phyloP scores from a whole-genome alignment of 176 grass and related monocot genomes.

The bread wheat (Triticum aestivum) region DNA sequence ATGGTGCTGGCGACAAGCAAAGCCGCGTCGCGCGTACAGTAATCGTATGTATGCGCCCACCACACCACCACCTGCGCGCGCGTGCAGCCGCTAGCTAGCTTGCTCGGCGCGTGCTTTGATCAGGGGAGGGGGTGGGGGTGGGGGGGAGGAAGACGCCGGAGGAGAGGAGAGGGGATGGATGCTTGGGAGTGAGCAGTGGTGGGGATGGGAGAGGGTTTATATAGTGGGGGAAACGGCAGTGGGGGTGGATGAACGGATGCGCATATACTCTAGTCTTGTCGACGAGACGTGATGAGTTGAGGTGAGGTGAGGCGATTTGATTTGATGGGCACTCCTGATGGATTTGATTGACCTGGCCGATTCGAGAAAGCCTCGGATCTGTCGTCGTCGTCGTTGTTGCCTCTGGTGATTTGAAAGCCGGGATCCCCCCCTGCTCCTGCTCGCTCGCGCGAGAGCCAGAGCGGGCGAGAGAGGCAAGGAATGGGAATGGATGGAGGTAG shows the following conservation, averaged over 20 bases:
- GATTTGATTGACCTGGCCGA: constrained; percentile 85
- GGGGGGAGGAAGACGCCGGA: neutral
- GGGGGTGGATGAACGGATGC: neutral
- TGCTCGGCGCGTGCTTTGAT: neutral
- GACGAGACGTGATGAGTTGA: constrained; percentile 45
- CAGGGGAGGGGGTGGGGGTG: neutral
- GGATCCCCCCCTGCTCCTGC: neutral
- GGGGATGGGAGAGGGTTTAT: constrained; percentile 1
- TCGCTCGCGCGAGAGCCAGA: neutral
- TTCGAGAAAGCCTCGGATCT: constrained; percentile 87
- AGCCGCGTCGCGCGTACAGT: neutral
- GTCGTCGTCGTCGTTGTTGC: constrained; percentile 36
- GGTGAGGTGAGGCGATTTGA: constrained; percentile 38
- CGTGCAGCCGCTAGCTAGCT: neutral
- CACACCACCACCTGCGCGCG: neutral
- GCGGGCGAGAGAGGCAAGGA: neutral
- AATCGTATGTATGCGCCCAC: neutral
- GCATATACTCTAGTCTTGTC: neutral
- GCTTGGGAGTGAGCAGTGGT: neutral
- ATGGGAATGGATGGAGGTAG: neutral
- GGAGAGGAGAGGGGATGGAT: neutral
- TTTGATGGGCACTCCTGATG: constrained; percentile 61
- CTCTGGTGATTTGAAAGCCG: constrained; percentile 42
- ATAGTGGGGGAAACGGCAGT: constrained; percentile 16
- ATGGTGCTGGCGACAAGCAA: neutral